Percentiles rank a stretch among this genome's conserved stretches.
Evolutionary conservation across 176 grass and related monocot genomes (phyloP).

Genomic region (maize (Zea mays)): DNA sequence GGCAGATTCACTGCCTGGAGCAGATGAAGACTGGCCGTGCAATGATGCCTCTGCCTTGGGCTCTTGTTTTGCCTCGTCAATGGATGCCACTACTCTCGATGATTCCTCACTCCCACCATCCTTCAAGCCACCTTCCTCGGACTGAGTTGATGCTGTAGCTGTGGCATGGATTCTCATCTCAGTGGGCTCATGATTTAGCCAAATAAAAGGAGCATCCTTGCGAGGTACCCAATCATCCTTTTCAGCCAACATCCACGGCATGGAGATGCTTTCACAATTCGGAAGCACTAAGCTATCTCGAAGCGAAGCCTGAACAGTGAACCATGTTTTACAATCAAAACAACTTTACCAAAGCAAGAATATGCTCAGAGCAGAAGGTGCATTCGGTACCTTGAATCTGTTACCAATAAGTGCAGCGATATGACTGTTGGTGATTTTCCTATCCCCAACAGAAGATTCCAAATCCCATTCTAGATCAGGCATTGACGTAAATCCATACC

Average conservation of each 20-base stretch:
- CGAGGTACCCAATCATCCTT: conserved; percentile 84
- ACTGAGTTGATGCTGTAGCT: conserved; percentile 8
- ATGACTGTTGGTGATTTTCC: conserved; percentile 73
- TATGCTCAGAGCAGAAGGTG: conserved; percentile 1
- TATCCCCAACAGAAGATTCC: conserved; percentile 83
- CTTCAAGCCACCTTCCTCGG: conserved; percentile 44
- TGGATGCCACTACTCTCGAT: conserved; percentile 31
- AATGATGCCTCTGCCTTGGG: conserved; percentile 32
- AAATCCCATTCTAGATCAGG: conserved; percentile 91
- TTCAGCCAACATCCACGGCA: conserved; percentile 84
- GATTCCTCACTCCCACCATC: conserved; percentile 45
- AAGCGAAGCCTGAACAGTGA: conserved; percentile 60
- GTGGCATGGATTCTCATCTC: conserved; percentile 36
- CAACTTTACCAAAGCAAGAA: conserved; percentile 14
- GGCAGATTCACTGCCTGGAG: conserved; percentile 18
- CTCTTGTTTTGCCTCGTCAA: conserved; percentile 41
- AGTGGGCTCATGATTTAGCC: conserved; percentile 55
- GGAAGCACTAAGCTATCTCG: conserved; percentile 72
- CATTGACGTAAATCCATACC: conserved; percentile 84
- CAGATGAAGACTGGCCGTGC: neutral
- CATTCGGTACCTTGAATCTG: conserved; percentile 76
- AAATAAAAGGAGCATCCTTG: conserved; percentile 75
- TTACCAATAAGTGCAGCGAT: conserved; percentile 68
- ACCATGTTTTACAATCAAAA: conserved; percentile 25
- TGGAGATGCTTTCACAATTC: conserved; percentile 80